Evolutionary conservation across 75 land plant species (phyloP).

Genomic region (Gnetum montanum): DNA sequence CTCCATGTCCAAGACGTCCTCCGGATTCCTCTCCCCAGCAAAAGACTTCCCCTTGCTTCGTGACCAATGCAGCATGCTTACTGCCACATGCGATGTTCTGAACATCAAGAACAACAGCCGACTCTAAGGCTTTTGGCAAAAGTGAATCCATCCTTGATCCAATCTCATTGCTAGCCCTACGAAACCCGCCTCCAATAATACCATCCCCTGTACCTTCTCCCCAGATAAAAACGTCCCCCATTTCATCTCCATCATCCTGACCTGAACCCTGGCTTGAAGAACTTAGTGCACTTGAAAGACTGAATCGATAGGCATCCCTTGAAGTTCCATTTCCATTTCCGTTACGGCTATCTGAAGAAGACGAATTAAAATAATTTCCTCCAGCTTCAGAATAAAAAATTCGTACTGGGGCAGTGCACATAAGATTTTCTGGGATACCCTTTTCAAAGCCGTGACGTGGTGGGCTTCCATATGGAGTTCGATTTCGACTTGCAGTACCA

Average conservation of each 20-base stretch:
- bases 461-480: constrained; percentile 41
- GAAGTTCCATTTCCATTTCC: constrained; percentile 27
- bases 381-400: constrained; percentile 19
- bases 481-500: constrained; percentile 22
- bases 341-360: constrained; percentile 29
- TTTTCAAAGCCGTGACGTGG: constrained; percentile 49
- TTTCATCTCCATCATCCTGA: constrained; percentile 67
- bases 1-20: constrained; percentile 83
- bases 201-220: constrained; percentile 80
- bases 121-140: constrained; percentile 67
- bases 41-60: constrained; percentile 83
- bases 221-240: constrained; percentile 91
- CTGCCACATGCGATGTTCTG: constrained; percentile 71
- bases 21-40: constrained; percentile 90
- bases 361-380: constrained; percentile 28
- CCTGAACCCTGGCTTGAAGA: constrained; percentile 90
- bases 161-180: constrained; percentile 27
- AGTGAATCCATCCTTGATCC: constrained; percentile 52
- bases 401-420: constrained; percentile 25
- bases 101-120: constrained; percentile 76
- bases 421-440: constrained; percentile 43
- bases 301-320: constrained; percentile 51
- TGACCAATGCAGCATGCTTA: constrained; percentile 65
- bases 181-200: constrained; percentile 53
- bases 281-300: constrained; percentile 82